Percentiles rank a stretch among this genome's conserved stretches.
These are phyloP conservation scores for Globisporangium camurandrum DNA, from an alignment of 352 stramenopile species.

Conservation along the genomic window DNA sequence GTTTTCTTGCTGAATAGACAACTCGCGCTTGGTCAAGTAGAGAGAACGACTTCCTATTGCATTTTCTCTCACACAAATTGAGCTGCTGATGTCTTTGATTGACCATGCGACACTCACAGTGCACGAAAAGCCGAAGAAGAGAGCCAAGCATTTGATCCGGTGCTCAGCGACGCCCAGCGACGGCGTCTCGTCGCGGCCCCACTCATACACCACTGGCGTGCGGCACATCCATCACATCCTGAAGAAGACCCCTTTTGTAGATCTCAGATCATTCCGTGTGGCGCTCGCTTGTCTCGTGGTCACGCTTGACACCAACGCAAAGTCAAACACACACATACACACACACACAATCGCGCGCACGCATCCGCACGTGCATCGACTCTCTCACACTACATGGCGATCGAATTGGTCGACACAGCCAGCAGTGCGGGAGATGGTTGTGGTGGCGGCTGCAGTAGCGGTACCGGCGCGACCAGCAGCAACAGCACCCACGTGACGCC, in stretches of 20 bases:
- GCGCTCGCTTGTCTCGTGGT: background rate
- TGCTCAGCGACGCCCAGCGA: background rate
- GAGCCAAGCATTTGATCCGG: background rate
- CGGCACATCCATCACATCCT: no score
- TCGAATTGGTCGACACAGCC: slow-evolving; percentile 12
- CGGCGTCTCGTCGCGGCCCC: no score
- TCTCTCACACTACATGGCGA: slow-evolving; percentile 8
- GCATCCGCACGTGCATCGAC: background rate
- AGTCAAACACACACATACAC: background rate
- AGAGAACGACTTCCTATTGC: no score
- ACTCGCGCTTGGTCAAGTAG: background rate
- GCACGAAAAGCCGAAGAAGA: background rate
- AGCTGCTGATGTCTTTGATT: no score
- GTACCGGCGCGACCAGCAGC: background rate
- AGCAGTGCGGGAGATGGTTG: slow-evolving; percentile 4
- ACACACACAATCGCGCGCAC: background rate
- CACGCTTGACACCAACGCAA: background rate
- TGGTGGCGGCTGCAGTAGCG: background rate
- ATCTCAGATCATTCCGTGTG: no score
- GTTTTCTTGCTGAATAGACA: no score
- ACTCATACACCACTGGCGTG: no score
- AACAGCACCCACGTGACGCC: background rate
- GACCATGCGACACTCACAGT: background rate
- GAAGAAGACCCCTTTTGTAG: no score
- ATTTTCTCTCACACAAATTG: no score